Base-by-base conservation (phyloP, 345 rosid genomes). In the Garcia nutans region DNA sequence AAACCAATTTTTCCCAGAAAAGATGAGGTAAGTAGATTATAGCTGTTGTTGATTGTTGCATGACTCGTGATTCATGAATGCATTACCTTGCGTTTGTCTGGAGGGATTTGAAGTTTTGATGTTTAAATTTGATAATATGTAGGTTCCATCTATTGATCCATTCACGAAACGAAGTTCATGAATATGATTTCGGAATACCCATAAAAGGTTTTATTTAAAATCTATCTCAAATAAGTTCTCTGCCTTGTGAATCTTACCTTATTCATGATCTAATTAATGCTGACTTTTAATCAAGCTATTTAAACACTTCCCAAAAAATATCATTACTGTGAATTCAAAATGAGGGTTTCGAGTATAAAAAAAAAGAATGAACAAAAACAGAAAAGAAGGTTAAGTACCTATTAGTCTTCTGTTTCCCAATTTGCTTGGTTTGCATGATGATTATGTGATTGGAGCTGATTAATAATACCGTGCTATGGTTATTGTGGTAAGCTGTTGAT, bases 1-100 rank as follows among this genome's bases (percentile, higher is more conserved):
- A 93, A 95, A 77, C 97, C 97, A 44, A 93, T 93, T 61, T 86
- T 95, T 65, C 98, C 99, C 16, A 97, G 99, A 70, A 90, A 91
- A 83, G 91, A 92, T 85, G 99, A 91, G 97, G 97, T 87, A 65
- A 78, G 79, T 52, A n/a, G 23, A 44, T 56, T 70, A 62, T 37
- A 37, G 5, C 5, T 37, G 41, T 37, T 54, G 5, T 54, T 54
- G 20, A 22, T 65, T 31, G 26, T 45, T 49, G 8, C 19, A 19
- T 62, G 24, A 24, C 23, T 19, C 28, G 26, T 62, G 23, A 73
- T 42, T 15, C 7, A 3, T 54, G 41, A 5, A 37, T 37, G 7
- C 0, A 5, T 5, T 17, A 3, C n/a, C 58, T 54, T 54, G n/a
- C 58, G 5, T 1, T 54, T 54, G 8, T 19, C 1, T 6, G 8